Percentiles rank a stretch among this genome's conserved stretches.
phyloP scores from a whole-genome alignment of 371 early-diverging fungal species.

The Dichotomocladium elegans region DNA sequence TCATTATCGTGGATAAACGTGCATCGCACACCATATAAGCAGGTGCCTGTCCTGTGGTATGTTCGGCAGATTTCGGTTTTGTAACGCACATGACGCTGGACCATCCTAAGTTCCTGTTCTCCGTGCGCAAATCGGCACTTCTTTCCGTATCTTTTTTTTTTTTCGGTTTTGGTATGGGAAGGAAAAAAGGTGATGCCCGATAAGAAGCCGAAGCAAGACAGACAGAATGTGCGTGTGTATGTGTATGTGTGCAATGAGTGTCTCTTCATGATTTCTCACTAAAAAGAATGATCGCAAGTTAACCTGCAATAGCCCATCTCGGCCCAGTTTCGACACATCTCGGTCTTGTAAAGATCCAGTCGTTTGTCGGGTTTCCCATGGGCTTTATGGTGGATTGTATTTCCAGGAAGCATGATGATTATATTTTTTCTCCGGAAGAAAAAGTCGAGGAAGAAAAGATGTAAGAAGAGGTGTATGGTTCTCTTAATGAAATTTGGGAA shows the following conservation, averaged over 20 bases:
- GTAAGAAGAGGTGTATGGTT: conserved; percentile 3
- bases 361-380: conserved; percentile 17
- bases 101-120: conserved; percentile 69
- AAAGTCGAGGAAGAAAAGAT: not conserved
- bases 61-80: conserved; percentile 90
- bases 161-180: no score
- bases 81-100: conserved; percentile 91
- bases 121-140: conserved; percentile 98
- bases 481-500: conserved; percentile 10
- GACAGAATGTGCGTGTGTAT: not conserved
- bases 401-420: not conserved
- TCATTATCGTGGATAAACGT: conserved; percentile 91
- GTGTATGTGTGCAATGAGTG: no score
- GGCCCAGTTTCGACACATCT: conserved; percentile 90
- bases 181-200: not conserved
- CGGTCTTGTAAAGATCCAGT: conserved; percentile 90
- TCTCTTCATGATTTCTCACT: no score
- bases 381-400: conserved; percentile 1
- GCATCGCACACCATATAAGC: conserved; percentile 93
- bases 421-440: not conserved
- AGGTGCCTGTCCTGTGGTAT: conserved; percentile 85
- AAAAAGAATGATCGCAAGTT: conserved; percentile 8
- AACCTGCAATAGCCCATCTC: conserved; percentile 88
- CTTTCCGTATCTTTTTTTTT: conserved; percentile 71
- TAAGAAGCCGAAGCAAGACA: not conserved